A percentile compares a stretch with the other conserved stretches of the same genome.
These are phyloP conservation scores for Chamaecrista fasciculata DNA, from an alignment of 306 rosid genomes.

Conservation along the genomic window DNA sequence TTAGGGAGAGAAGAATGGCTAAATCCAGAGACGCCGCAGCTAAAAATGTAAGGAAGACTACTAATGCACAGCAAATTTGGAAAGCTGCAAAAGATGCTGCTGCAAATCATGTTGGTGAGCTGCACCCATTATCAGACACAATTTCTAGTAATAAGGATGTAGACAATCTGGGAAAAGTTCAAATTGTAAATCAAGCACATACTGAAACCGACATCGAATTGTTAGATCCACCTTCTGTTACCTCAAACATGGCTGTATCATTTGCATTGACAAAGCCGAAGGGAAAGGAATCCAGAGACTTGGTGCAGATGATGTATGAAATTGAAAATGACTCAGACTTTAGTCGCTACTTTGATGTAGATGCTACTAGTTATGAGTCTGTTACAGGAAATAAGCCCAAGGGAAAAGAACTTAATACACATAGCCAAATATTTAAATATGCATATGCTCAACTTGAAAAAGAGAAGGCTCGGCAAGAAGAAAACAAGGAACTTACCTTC, in stretches of 20 bases:
- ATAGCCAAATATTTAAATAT: constrained; percentile 62
- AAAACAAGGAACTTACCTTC: constrained; percentile 57
- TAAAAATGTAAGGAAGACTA: constrained; percentile 54
- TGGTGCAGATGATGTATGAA: constrained; percentile 39
- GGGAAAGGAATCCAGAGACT: constrained; percentile 39
- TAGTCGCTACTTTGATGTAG: constrained; percentile 34
- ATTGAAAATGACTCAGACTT: constrained; percentile 47
- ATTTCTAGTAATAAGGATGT: constrained; percentile 46
- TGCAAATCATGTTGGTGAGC: constrained; percentile 57
- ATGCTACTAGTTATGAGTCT: constrained; percentile 25
- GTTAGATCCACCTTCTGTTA: constrained; percentile 27
- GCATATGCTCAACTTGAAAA: constrained; percentile 77
- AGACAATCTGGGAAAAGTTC: constrained; percentile 33
- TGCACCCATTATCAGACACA: constrained; percentile 62
- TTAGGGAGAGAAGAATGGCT: constrained; percentile 63
- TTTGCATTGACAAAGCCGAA: constrained; percentile 35
- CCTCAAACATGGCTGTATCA: constrained; percentile 29
- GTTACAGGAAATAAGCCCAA: constrained; percentile 32
- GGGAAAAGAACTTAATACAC: constrained; percentile 50
- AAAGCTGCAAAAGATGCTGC: constrained; percentile 61
- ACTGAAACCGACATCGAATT: constrained; percentile 38
- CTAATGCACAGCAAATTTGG: constrained; percentile 70
- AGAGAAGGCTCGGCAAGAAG: constrained; percentile 75
- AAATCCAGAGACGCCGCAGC: constrained; percentile 76
- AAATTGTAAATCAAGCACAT: constrained; percentile 40